Base-by-base conservation (phyloP, 176 grass and related monocot species). In the Leersia perrieri region DNA sequence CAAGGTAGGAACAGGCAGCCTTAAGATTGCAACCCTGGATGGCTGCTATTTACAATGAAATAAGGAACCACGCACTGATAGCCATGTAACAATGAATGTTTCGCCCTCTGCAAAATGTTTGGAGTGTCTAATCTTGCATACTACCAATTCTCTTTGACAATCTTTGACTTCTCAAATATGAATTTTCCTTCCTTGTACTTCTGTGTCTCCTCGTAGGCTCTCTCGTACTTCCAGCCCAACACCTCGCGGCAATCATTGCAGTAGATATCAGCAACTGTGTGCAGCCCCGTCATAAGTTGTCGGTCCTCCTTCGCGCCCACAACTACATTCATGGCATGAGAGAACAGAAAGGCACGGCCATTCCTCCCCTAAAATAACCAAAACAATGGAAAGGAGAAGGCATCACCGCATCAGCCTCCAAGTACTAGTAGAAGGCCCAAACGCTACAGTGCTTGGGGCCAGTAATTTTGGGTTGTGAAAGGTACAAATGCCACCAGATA, bases 161-260 rank as follows among this genome's bases (percentile, higher is more conserved):
- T 94, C 79, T 94, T 94, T 53, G 89, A 84, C 81, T 94, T 94
- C 63, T 94, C 92, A 69, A 94, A 94, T 75, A 94, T 94, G 86
- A 89, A 94, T 70, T 94, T 94, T n/a, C 92, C 86, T 88, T 94
- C 92, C 69, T 94, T 91, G 79, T 94, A 94, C 29, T 89, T 94
- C 66, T 94, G 89, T 15, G 86, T 53, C 47, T 91, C 85, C 74
- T 94, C 92, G 3, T 91, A 91, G 14, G 92, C 92, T 66, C 92
- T 70, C 64, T 89, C 88, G 22, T 91, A 94, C 66, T 94, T 94
- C 92, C 92, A 94, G 32, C 92, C 92, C 39, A 94, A 33, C 33
- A 94, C 89, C 60, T 88, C 89, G 7, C 72, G 86, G 38, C 92
- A 94, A 66, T 94, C 92, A 3, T 78, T 18, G 76, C 92, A 94